A percentile compares a stretch with the other conserved stretches of the same genome.
Evolutionary conservation across 768 basidiomycete species (phyloP).

Genomic region (Rhodotorula kratochvilovae): DNA sequence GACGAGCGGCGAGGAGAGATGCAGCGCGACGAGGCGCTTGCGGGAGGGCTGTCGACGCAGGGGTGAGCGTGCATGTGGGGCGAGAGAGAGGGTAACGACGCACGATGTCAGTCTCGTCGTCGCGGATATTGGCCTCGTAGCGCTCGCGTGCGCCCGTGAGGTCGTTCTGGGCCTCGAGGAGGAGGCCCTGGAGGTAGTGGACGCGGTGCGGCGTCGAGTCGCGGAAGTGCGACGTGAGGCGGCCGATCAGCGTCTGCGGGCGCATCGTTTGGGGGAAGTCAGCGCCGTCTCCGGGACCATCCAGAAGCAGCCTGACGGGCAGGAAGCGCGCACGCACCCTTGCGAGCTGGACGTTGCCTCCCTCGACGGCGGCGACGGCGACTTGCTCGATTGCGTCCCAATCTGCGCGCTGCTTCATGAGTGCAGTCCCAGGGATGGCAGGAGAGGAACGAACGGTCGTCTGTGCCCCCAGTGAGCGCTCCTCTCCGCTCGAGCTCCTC

Average conservation of each 20-base stretch:
- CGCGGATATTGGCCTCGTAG: constrained; percentile 61
- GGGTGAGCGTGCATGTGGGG: not conserved
- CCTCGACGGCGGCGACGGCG: constrained; percentile 68
- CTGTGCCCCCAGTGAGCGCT: not conserved
- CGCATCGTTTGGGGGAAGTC: not conserved
- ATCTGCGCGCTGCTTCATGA: not conserved
- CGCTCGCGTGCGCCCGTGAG: constrained; percentile 59
- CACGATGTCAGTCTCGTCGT: constrained; percentile 68
- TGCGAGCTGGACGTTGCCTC: constrained; percentile 66
- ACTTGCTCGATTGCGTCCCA: constrained; percentile 73
- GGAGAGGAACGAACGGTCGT: not conserved
- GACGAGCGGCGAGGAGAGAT: constrained; percentile 50
- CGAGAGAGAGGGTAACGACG: constrained; percentile 44
- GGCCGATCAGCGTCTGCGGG: constrained; percentile 60
- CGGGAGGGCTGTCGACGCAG: constrained; percentile 58
- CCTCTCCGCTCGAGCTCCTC: not conserved
- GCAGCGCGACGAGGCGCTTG: constrained; percentile 75
- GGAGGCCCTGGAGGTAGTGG: constrained; percentile 68
- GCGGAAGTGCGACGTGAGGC: constrained; percentile 60
- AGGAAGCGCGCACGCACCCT: constrained; percentile 53
- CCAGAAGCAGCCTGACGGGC: not conserved
- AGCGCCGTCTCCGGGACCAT: not conserved
- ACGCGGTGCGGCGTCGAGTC: constrained; percentile 69
- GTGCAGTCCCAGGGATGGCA: no score
- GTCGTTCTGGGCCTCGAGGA: constrained; percentile 65